These are phyloP conservation scores for Amphirosellinia nigrospora DNA, from an alignment of 495 filamentous ascomycete species.

Conservation along the genomic window DNA sequence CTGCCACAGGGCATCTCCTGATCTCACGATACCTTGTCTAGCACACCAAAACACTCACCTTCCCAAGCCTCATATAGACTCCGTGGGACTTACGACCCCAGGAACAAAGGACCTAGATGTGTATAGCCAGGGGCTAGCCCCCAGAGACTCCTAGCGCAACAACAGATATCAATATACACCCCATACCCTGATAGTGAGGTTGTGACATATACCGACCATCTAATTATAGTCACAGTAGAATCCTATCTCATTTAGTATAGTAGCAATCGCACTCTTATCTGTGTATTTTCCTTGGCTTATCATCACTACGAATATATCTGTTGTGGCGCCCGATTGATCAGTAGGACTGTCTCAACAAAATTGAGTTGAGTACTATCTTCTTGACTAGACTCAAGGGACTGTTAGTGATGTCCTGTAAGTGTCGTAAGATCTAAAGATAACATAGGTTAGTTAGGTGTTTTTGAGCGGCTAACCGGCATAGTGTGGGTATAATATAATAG, in stretches of 20 bases:
- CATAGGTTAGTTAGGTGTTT: neutral
- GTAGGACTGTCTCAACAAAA: neutral
- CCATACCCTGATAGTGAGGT: too few relatives aligned
- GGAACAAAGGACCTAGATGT: too few relatives aligned
- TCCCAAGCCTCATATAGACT: too few relatives aligned
- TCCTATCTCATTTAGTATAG: neutral
- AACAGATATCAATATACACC: too few relatives aligned
- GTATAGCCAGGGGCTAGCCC: too few relatives aligned
- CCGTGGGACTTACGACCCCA: too few relatives aligned
- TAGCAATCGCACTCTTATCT: neutral
- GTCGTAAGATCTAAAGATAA: neutral
- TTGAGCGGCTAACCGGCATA: neutral
- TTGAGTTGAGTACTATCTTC: neutral
- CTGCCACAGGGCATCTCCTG: too few relatives aligned
- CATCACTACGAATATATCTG: neutral
- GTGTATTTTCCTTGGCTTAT: neutral
- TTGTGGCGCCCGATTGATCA: neutral
- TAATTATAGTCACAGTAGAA: neutral
- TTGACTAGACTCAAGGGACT: neutral
- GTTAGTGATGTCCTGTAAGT: neutral
- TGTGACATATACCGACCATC: neutral
- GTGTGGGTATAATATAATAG: neutral
- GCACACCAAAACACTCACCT: too few relatives aligned
- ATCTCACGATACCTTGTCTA: too few relatives aligned
- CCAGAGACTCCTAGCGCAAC: too few relatives aligned